A percentile compares a stretch with the other conserved stretches of the same genome.
Evolutionary conservation across 345 rosid genomes (phyloP).

Genomic region (Gossypium herbaceum): DNA sequence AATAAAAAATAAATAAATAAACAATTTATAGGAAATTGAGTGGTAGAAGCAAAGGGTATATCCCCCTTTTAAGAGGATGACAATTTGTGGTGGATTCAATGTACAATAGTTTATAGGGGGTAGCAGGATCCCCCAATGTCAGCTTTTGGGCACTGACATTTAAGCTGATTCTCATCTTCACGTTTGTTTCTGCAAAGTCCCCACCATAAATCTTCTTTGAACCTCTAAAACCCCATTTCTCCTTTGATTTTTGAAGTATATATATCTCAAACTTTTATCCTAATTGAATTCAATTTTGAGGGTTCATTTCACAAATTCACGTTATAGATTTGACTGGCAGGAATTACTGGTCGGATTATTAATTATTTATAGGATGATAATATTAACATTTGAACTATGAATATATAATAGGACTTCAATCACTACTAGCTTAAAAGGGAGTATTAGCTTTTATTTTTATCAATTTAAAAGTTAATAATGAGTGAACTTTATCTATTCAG

Average conservation of each 20-base stretch:
- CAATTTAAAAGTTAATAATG: too few relatives aligned
- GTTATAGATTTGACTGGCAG: too few relatives aligned
- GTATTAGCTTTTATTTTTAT: too few relatives aligned
- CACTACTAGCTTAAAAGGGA: too few relatives aligned
- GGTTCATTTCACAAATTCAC: too few relatives aligned
- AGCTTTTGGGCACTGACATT: slow-evolving; percentile 22
- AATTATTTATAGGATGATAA: too few relatives aligned
- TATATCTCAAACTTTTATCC: not conserved
- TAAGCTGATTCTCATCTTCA: slow-evolving; percentile 22
- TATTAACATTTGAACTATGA: too few relatives aligned
- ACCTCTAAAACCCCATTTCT: not conserved
- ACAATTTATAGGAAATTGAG: not conserved
- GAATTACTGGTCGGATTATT: too few relatives aligned
- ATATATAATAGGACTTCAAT: too few relatives aligned
- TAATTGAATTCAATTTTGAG: too few relatives aligned
- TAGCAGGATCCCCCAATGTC: not conserved
- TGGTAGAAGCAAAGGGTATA: not conserved
- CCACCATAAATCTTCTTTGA: slow-evolving; percentile 26
- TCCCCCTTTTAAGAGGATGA: not conserved
- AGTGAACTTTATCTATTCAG: too few relatives aligned
- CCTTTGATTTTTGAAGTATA: not conserved
- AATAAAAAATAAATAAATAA: not conserved
- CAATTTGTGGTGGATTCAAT: not conserved
- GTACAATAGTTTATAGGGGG: not conserved
- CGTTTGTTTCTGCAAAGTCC: slow-evolving; percentile 13